Base-by-base conservation (phyloP, 805 yeast genomes). In the Kodamaea fukazawae region DNA sequence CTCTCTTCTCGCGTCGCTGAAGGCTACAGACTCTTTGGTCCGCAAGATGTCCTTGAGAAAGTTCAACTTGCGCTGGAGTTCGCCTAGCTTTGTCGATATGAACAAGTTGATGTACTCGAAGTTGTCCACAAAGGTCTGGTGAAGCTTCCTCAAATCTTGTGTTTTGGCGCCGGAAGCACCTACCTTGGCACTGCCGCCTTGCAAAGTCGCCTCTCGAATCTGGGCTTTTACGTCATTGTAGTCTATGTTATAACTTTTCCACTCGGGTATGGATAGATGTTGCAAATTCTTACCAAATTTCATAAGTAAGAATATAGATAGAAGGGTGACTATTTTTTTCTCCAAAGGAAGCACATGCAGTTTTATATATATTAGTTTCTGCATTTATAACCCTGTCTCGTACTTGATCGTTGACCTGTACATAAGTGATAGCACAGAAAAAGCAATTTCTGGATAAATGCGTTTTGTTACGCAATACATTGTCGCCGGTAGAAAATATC, bases 211-310 rank as follows among this genome's bases (percentile, higher is more conserved):
- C 14, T 60, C 56, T 50, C 81, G 74, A 43, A 90, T 86, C 32
- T 75, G 70, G 4, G 63, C 62, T 60, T 89, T 90, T 42, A 90
- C 58, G 27, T 80, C 86, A 49, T 87, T 83, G 62, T 90, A 90
- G 54, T 87, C 89, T 29, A 90, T 71, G 59, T 90, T 88, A 61
- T 86, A 83, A 45, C 78, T 76, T 51, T 76, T 76, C 97, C 98
- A 90, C 65, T 86, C 93, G 2, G 90, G 88, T 16, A 88, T 84
- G 9, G 96, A 84, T 50, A 87, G 73, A 47, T 77, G 79, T 38
- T 75, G 68, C 15, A 90, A 71, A 53, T 84, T 89, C 30, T 78
- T 71, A 37, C 96, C 96, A 60, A 89, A 90, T 63, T 88, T 91
- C 98, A 90, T 90, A n/a, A n/a, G 35, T 27, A 27, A 5, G 29